These are phyloP conservation scores for Verticillium isaacii DNA, from an alignment of 2,329 filamentous ascomycete genomes.

Conservation along the genomic window DNA sequence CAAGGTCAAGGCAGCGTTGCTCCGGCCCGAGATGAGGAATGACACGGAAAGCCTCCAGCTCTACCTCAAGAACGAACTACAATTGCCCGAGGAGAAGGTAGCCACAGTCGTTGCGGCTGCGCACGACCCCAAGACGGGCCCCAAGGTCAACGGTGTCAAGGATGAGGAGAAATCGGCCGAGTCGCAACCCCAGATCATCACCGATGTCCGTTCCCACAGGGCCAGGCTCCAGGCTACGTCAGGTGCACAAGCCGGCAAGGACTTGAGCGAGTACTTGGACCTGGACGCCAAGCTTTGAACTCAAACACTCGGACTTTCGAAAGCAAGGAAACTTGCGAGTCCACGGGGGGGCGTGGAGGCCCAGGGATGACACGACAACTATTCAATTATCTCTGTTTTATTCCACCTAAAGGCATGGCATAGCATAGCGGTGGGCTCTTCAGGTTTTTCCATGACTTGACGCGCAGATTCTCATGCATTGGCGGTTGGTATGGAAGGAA, in stretches of 20 bases:
- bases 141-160: conserved; percentile 24
- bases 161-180: conserved; percentile 22
- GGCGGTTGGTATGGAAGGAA: neutral
- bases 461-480: neutral
- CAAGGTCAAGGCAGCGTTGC: conserved; percentile 5
- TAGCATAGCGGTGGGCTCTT: neutral
- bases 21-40: conserved; percentile 32
- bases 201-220: conserved; percentile 78
- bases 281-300: conserved; percentile 71
- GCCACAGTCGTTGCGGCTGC: conserved; percentile 38
- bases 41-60: conserved; percentile 45
- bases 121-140: conserved; percentile 40
- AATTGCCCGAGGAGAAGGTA: conserved; percentile 44
- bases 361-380: neutral
- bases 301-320: neutral
- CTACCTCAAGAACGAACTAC: conserved; percentile 43
- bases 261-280: conserved; percentile 83
- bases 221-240: conserved; percentile 66
- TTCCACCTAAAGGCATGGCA: neutral
- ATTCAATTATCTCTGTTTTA: neutral
- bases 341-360: neutral
- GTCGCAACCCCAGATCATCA: conserved; percentile 55
- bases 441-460: neutral
- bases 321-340: neutral
- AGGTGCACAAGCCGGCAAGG: conserved; percentile 67